Evolutionary conservation across 2,329 filamentous ascomycete species (phyloP), one percentile per base, ranked within the genome.

Genomic region (Teratosphaeria gauchensis): DNA sequence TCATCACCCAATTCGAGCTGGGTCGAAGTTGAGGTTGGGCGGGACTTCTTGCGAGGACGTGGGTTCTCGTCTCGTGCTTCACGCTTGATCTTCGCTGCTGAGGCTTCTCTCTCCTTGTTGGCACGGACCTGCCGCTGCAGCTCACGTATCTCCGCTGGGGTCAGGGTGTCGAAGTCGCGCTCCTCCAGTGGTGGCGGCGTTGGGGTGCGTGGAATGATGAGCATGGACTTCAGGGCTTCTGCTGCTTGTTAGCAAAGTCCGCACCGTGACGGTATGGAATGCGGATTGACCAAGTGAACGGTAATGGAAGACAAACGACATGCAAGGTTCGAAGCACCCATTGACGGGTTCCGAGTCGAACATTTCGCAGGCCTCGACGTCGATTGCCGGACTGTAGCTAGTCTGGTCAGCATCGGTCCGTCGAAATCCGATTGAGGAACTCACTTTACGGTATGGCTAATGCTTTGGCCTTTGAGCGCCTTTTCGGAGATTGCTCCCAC

Each of bases 201-300:
- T 8, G 64, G 64, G 1, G 63, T 63, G 30, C 62, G 66, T n/a
- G 61, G 63, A 21, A 68, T 61, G 58, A 67, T 64, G 35, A 62
- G 53, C 54, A 66, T 59, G 4, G 56, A 48, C 53, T 64, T 61
- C 11, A 68, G 60, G 6, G 56, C 56, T 31, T 58, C 65, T 62
- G 53, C n/a, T 33, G 28, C 52, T 54, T n/a, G 9, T 56, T 28
- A 31, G 19, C 32, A 12, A 3, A 59, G 59, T 42, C 24, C 4
- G 2, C 24, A 28, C 24, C 4, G 24, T 28, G 24, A 28, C 24
- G 24, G 24, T 28, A 4, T 28, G 24, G 4, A 28, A 28, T 28
- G 24, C 24, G 24, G 24, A 42, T 11, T 5, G 4, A 42, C 65
- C 61, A 12, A 35, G 30, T 2, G 65, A 65, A 35, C 62, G 62